Evolutionary conservation across 768 basidiomycete species (phyloP).

Genomic region (Podaxis mareebaensis): DNA sequence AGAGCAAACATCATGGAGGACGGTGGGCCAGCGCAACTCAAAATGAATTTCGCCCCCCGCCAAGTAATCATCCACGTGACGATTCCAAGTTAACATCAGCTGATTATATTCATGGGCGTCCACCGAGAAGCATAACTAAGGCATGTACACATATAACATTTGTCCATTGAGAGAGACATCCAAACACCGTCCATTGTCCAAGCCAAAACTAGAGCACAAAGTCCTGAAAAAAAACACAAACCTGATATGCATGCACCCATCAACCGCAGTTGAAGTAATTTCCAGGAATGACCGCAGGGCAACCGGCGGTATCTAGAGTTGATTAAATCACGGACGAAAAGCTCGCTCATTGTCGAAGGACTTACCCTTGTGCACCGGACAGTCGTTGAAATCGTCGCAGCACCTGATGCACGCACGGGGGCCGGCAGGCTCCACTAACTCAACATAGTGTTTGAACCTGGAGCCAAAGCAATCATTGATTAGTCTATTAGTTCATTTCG

Average conservation of each 20-base stretch:
- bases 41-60: too few relatives aligned
- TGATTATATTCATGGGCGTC: neutral
- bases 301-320: conserved; percentile 45
- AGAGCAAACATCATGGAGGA: neutral
- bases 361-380: conserved; percentile 47
- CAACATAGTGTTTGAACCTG: conserved; percentile 59
- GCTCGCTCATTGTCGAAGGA: neutral
- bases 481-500: neutral
- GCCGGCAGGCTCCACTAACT: conserved; percentile 52
- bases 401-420: conserved; percentile 57
- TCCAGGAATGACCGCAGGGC: conserved; percentile 49
- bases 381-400: conserved; percentile 54
- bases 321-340: neutral
- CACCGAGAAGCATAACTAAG: neutral
- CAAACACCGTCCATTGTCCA: neutral
- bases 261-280: conserved; percentile 54
- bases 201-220: neutral
- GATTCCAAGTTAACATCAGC: too few relatives aligned
- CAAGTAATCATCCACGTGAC: too few relatives aligned
- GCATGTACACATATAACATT: too few relatives aligned
- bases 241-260: neutral
- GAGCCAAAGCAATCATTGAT: neutral
- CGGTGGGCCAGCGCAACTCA: neutral
- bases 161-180: too few relatives aligned
- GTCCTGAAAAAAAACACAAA: neutral